Percentiles rank a stretch among this genome's conserved stretches.
Evolutionary conservation across 306 rosid species (phyloP).

Genomic region (Sesbania bispinosa): DNA sequence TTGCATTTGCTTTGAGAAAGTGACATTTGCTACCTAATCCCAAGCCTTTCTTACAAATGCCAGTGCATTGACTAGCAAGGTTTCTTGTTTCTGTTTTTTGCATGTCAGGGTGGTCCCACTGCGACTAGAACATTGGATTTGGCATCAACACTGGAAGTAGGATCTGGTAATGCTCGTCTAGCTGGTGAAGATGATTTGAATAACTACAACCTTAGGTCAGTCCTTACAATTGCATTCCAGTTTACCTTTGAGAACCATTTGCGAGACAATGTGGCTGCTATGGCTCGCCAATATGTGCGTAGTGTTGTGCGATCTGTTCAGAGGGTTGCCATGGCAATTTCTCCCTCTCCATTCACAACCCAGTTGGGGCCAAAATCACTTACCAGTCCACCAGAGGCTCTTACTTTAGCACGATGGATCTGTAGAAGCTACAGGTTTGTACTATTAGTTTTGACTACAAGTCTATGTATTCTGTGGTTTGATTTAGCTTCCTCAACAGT

Average conservation of each 20-base stretch:
- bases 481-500: neutral
- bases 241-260: slow-evolving; percentile 77
- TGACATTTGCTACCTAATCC: no score
- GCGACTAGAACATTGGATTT: slow-evolving; percentile 72
- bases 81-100: slow-evolving; percentile 1
- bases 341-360: slow-evolving; percentile 70
- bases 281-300: slow-evolving; percentile 96
- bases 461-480: neutral
- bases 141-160: slow-evolving; percentile 82
- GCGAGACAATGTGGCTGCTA: slow-evolving; percentile 81
- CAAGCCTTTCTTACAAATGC: neutral
- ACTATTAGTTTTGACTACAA: neutral
- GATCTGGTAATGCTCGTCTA: slow-evolving; percentile 51
- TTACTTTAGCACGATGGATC: slow-evolving; percentile 83
- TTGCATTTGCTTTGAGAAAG: no score
- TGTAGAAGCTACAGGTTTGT: slow-evolving; percentile 68
- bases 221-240: slow-evolving; percentile 90
- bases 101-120: slow-evolving; percentile 53
- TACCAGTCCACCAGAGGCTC: slow-evolving; percentile 86
- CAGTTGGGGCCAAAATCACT: slow-evolving; percentile 59
- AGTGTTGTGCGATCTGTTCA: slow-evolving; percentile 85
- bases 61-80: neutral
- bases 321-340: slow-evolving; percentile 94
- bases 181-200: slow-evolving; percentile 51
- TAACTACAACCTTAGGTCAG: slow-evolving; percentile 64